Conservation (phyloP, 73 alveolate species). For the Uronychia binucleata region DNA sequence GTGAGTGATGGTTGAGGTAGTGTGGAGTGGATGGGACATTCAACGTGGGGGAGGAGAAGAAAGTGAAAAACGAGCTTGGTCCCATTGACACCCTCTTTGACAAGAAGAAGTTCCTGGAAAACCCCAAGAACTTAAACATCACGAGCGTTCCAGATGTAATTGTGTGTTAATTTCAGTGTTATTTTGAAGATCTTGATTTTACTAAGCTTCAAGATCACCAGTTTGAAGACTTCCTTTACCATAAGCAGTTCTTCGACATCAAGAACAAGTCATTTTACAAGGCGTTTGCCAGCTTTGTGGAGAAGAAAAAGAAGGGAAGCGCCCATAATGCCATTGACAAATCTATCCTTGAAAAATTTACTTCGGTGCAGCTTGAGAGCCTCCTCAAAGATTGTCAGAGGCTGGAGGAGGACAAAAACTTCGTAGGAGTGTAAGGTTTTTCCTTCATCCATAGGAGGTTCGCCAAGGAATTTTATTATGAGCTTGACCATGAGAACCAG, state of each 20-base stretch:
- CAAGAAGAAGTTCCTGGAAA: background rate
- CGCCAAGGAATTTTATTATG: constrained; percentile 28
- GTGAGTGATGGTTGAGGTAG: background rate
- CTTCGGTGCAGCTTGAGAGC: constrained; percentile 38
- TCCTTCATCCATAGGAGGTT: background rate
- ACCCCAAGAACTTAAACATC: background rate
- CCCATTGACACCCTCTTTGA: background rate
- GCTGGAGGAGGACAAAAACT: constrained; percentile 48
- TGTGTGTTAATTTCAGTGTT: constrained; percentile 1
- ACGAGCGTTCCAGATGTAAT: constrained; percentile 18
- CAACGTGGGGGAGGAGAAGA: background rate
- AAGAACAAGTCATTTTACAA: constrained; percentile 18
- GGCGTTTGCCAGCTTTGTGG: constrained; percentile 14
- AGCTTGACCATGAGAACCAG: constrained; percentile 19
- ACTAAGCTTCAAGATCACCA: background rate
- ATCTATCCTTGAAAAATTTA: constrained; percentile 17
- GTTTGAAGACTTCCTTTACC: background rate
- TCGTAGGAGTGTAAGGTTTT: constrained; percentile 42
- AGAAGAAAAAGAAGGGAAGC: background rate
- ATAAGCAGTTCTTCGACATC: constrained; percentile 6
- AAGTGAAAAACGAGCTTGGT: background rate
- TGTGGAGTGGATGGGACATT: background rate
- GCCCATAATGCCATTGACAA: constrained; percentile 4
- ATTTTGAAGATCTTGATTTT: constrained; percentile 5
- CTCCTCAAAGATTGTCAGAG: constrained; percentile 6